phyloP scores from a whole-genome alignment of 2,329 filamentous ascomycete genomes.

The Scolecobasidium constrictum region DNA sequence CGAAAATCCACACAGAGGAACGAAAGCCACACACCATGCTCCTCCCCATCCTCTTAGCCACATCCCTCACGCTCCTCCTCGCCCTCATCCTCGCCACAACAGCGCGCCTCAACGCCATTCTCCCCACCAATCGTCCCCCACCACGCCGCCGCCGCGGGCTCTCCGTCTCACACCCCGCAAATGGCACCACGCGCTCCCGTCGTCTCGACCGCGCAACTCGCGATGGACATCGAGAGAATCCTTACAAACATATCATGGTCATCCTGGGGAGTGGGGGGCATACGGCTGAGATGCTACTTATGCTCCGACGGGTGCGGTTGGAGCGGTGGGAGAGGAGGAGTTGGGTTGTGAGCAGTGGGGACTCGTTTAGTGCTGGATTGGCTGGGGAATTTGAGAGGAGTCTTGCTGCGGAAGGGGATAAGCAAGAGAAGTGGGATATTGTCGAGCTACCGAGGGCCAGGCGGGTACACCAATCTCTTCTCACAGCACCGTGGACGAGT shows the following conservation, averaged over 20 bases:
- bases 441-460: conserved; percentile 64
- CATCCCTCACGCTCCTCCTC: conserved; percentile 23
- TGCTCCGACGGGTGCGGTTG: conserved; percentile 52
- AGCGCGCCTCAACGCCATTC: conserved; percentile 28
- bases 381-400: conserved; percentile 4
- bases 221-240: conserved; percentile 16
- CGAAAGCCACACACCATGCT: conserved; percentile 4
- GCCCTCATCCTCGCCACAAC: conserved; percentile 18
- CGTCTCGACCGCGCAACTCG: conserved; percentile 10
- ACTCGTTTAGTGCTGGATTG: conserved; percentile 49
- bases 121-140: conserved; percentile 21
- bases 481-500: conserved; percentile 60
- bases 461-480: conserved; percentile 67
- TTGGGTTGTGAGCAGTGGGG: conserved; percentile 71
- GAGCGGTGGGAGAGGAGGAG: conserved; percentile 43
- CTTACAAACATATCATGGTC: conserved; percentile 55
- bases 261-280: conserved; percentile 90
- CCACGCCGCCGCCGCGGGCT: not conserved
- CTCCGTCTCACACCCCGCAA: conserved; percentile 11
- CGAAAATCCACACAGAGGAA: too few relatives aligned
- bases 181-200: conserved; percentile 1
- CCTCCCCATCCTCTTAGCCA: conserved; percentile 15
- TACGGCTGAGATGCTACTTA: conserved; percentile 85
- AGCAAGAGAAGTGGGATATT: conserved; percentile 45
- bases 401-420: conserved; percentile 20